Conservation (phyloP, 106 monocot genomes). For the Acorus gramineus region DNA sequence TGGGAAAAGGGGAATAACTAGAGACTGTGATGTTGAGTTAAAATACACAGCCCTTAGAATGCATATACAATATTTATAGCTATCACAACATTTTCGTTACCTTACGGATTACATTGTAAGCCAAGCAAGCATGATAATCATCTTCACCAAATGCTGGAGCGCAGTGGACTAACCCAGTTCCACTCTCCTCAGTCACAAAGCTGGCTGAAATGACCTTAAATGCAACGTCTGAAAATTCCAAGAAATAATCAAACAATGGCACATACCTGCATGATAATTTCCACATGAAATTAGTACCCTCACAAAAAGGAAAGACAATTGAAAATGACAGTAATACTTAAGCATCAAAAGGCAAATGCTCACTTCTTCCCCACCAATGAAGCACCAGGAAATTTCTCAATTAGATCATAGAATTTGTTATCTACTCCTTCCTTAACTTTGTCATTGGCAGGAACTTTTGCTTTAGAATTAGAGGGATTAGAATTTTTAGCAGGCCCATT, state of each 20-base stretch:
- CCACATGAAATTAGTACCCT: background rate
- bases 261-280: conserved; percentile 50
- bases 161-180: conserved; percentile 95
- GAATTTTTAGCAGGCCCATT: conserved; percentile 16
- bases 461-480: conserved; percentile 23
- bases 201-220: conserved; percentile 76
- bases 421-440: conserved; percentile 30
- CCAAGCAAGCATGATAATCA: conserved; percentile 90
- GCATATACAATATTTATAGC: too few relatives aligned
- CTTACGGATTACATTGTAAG: conserved; percentile 64
- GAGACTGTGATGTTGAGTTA: too few relatives aligned
- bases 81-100: conserved; percentile 11
- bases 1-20: too few relatives aligned
- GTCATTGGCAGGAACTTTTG: conserved; percentile 18
- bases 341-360: conserved; percentile 4
- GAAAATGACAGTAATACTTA: background rate
- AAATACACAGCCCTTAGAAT: too few relatives aligned
- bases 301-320: background rate
- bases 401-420: conserved; percentile 40
- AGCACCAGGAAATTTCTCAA: conserved; percentile 61
- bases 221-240: conserved; percentile 47
- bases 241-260: conserved; percentile 87
- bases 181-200: conserved; percentile 95
- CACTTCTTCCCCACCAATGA: conserved; percentile 72
- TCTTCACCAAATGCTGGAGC: conserved; percentile 99